phyloP scores from a whole-genome alignment of 2,329 filamentous ascomycete species.

The Apiospora arundinis region DNA sequence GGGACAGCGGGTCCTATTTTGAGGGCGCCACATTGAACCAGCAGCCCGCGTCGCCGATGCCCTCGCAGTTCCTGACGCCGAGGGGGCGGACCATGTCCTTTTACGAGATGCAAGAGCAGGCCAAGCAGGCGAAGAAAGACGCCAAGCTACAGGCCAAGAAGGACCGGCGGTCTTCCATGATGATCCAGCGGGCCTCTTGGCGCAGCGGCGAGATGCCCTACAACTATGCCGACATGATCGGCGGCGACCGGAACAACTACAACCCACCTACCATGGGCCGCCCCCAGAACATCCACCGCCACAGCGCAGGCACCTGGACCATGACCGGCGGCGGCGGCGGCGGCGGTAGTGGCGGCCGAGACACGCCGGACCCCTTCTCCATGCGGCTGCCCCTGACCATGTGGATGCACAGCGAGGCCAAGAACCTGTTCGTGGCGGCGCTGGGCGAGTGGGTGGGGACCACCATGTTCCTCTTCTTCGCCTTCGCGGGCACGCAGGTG shows the following conservation, averaged over 20 bases:
- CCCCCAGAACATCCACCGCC: background rate
- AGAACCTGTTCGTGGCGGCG: constrained; percentile 49
- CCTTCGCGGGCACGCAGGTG: constrained; percentile 48
- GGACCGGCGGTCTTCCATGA: background rate
- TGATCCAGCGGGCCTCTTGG: constrained; percentile 21
- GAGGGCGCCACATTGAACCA: background rate
- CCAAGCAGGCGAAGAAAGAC: constrained; percentile 18
- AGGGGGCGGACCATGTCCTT: constrained; percentile 28
- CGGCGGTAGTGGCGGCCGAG: background rate
- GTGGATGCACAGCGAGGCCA: constrained; percentile 55
- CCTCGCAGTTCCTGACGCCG: constrained; percentile 24
- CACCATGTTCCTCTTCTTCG: constrained; percentile 51
- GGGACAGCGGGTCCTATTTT: constrained; percentile 22
- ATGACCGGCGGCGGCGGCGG: background rate
- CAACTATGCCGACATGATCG: constrained; percentile 29
- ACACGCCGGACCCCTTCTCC: constrained; percentile 23
- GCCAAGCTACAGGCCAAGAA: background rate
- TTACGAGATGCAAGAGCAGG: constrained; percentile 30
- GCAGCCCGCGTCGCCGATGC: constrained; percentile 5
- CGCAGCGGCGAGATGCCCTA: constrained; percentile 27
- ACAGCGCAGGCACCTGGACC: background rate
- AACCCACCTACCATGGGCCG: constrained; percentile 26
- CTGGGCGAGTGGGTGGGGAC: constrained; percentile 48
- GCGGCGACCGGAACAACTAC: constrained; percentile 27
- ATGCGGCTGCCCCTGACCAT: constrained; percentile 50